These are phyloP conservation scores for Phycomyces nitens DNA, from an alignment of 192 early-diverging fungal genomes.

Conservation along the genomic window DNA sequence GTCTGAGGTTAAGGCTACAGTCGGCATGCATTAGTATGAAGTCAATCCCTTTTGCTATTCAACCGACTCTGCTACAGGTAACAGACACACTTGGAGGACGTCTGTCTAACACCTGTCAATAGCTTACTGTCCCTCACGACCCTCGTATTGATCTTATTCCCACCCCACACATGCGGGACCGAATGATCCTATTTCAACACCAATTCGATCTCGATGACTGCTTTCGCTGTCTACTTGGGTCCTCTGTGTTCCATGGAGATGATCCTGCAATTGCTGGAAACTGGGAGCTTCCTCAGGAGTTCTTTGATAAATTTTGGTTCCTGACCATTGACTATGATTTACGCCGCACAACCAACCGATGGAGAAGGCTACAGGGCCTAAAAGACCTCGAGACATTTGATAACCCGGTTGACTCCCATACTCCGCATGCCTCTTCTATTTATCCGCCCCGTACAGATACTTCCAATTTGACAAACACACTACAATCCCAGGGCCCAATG, in stretches of 20 bases:
- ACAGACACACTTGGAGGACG: no score
- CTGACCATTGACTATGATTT: constrained; percentile 27
- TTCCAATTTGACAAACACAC: neutral
- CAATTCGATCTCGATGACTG: constrained; percentile 41
- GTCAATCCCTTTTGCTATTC: constrained; percentile 10
- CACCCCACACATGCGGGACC: constrained; percentile 35
- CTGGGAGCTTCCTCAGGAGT: constrained; percentile 31
- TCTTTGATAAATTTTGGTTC: constrained; percentile 36
- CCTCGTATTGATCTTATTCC: constrained; percentile 38
- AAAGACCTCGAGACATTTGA: neutral
- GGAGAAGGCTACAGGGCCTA: constrained; percentile 8
- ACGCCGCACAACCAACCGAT: constrained; percentile 6
- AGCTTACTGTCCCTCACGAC: constrained; percentile 37
- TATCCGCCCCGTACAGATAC: no score
- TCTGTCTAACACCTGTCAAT: no score
- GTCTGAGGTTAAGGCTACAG: constrained; percentile 21
- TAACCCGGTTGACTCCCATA: neutral
- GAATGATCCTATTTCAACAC: constrained; percentile 40
- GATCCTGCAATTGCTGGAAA: constrained; percentile 28
- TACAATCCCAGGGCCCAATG: neutral
- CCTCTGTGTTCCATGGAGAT: constrained; percentile 32
- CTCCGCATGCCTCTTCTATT: no score
- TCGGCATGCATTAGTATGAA: constrained; percentile 20
- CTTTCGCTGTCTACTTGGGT: constrained; percentile 17
- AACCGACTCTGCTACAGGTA: constrained; percentile 34